phyloP scores from a whole-genome alignment of 805 yeast species.

The Myxozyma kluyveri region DNA sequence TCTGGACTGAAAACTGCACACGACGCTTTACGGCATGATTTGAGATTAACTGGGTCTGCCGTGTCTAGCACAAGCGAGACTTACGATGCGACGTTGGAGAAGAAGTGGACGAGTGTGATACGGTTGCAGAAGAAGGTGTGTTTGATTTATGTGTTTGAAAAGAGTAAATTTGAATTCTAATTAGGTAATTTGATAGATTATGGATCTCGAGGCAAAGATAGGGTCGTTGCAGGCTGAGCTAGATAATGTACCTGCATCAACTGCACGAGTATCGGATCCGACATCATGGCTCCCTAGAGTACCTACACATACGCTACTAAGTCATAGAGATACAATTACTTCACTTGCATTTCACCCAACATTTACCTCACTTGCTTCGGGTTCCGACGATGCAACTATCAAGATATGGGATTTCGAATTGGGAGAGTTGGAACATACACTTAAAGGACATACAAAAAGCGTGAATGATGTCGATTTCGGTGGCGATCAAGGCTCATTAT shows the following conservation, averaged over 20 bases:
- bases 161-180: neutral
- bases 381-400: constrained; percentile 69
- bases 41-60: neutral
- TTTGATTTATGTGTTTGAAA: neutral
- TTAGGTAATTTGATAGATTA: constrained; percentile 23
- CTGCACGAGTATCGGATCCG: constrained; percentile 31
- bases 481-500: constrained; percentile 33
- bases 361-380: constrained; percentile 63
- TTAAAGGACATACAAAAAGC: constrained; percentile 73
- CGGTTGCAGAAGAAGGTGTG: constrained; percentile 65
- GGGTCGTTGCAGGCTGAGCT: constrained; percentile 44
- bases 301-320: constrained; percentile 45
- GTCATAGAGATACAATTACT: constrained; percentile 61
- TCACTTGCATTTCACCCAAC: constrained; percentile 69
- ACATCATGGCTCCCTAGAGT: constrained; percentile 63
- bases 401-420: constrained; percentile 70
- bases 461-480: constrained; percentile 62
- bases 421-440: constrained; percentile 57
- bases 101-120: constrained; percentile 84
- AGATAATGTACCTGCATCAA: constrained; percentile 43
- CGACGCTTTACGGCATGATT: constrained; percentile 11
- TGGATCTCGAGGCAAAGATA: constrained; percentile 65
- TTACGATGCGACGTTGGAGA: constrained; percentile 48
- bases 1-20: constrained; percentile 7
- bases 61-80: constrained; percentile 9